Evolutionary conservation across 2,329 filamentous ascomycete species (phyloP).

Genomic region (Trichophyton equinum): DNA sequence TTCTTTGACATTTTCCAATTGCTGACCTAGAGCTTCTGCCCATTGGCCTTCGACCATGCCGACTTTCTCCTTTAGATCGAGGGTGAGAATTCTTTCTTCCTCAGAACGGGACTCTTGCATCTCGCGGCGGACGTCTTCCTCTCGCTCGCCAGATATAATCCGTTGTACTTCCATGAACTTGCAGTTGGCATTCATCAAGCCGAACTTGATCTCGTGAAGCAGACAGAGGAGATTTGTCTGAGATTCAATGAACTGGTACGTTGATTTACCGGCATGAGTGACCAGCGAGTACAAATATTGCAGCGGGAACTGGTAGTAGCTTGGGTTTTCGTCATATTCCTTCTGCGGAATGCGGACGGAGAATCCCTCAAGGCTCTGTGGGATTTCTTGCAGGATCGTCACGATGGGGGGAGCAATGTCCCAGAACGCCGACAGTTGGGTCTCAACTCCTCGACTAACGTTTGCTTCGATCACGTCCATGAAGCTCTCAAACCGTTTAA

Average conservation of each 20-base stretch:
- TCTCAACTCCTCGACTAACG: constrained; percentile 75
- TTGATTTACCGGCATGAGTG: constrained; percentile 77
- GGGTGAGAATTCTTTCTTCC: constrained; percentile 61
- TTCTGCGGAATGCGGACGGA: constrained; percentile 61
- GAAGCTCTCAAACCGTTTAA: constrained; percentile 64
- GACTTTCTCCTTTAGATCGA: constrained; percentile 87
- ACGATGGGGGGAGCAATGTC: constrained; percentile 81
- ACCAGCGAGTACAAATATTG: constrained; percentile 84
- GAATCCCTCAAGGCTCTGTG: constrained; percentile 45
- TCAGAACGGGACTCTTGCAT: constrained; percentile 48
- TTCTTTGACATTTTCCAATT: constrained; percentile 59
- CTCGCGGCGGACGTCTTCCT: constrained; percentile 34
- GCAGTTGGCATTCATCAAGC: constrained; percentile 56
- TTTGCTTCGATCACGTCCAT: constrained; percentile 69
- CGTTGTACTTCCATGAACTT: constrained; percentile 56
- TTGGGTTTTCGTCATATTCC: constrained; percentile 77
- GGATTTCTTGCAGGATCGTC: constrained; percentile 67
- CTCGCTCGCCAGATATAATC: constrained; percentile 32
- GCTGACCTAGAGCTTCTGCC: constrained; percentile 70
- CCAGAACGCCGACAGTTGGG: constrained; percentile 92
- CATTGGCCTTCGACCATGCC: constrained; percentile 83
- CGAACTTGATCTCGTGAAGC: constrained; percentile 77
- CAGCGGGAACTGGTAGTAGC: constrained; percentile 66
- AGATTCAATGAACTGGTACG: constrained; percentile 92
- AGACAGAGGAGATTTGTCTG: constrained; percentile 85